Conservation (phyloP, 2,329 filamentous ascomycete genomes). For the Ophiostoma novo-ulmi region DNA sequence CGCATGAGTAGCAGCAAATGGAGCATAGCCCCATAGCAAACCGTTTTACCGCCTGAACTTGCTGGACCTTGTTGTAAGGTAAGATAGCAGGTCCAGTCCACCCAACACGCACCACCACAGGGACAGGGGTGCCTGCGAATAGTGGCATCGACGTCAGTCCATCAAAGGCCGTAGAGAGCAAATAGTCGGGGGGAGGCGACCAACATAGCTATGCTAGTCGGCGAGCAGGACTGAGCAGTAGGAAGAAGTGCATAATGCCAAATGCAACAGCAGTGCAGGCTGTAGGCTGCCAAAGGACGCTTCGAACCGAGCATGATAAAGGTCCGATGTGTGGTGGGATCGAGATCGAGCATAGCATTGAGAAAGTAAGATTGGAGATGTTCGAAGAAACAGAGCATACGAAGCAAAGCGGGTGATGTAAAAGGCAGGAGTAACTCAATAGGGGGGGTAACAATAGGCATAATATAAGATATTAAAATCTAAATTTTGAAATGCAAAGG, state of each 20-base stretch:
- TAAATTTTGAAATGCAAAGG: background rate
- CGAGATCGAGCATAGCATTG: background rate
- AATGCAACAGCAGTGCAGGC: background rate
- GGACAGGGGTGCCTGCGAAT: no score
- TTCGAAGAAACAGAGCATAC: background rate
- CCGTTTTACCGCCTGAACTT: background rate
- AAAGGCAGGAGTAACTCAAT: background rate
- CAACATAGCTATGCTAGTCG: background rate
- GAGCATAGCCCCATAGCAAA: background rate
- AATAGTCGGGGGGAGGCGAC: background rate
- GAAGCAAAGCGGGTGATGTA: background rate
- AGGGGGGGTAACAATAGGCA: background rate
- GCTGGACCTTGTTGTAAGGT: background rate
- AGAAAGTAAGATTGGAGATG: background rate
- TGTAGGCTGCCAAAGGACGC: background rate
- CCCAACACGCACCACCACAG: background rate
- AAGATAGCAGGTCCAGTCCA: background rate
- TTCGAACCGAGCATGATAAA: background rate
- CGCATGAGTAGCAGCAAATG: background rate
- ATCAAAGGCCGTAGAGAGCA: background rate
- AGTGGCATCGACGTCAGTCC: background rate
- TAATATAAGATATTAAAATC: background rate
- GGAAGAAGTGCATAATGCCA: background rate
- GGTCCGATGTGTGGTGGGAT: background rate
- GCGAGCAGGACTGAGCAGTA: background rate